These are phyloP conservation scores for Dactylellina drechsleri DNA, from an alignment of 2,329 filamentous ascomycete genomes.

Conservation along the genomic window DNA sequence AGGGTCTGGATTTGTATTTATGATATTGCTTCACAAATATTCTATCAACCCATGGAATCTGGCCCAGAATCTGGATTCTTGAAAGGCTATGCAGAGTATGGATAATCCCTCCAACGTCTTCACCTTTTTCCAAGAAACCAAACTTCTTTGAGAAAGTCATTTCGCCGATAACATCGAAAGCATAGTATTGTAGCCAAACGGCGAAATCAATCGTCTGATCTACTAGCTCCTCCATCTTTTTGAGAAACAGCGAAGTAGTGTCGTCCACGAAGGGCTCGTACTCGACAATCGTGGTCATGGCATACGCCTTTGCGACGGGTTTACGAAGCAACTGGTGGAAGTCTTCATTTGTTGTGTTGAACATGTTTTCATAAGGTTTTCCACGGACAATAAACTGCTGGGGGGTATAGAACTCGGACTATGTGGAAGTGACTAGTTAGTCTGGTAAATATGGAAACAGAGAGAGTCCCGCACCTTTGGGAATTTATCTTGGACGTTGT, in stretches of 20 bases:
- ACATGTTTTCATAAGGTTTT: slow-evolving; percentile 75
- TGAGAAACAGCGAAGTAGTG: slow-evolving; percentile 67
- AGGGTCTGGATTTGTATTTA: slow-evolving; percentile 31
- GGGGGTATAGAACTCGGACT: slow-evolving; percentile 84
- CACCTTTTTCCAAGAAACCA: slow-evolving; percentile 60
- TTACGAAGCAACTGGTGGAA: slow-evolving; percentile 80
- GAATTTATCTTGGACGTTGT: slow-evolving; percentile 83
- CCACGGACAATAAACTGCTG: slow-evolving; percentile 78
- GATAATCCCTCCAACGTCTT: slow-evolving; percentile 60
- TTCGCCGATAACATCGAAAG: slow-evolving; percentile 61
- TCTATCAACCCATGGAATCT: slow-evolving; percentile 48
- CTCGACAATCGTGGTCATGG: slow-evolving; percentile 79
- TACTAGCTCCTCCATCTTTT: slow-evolving; percentile 57
- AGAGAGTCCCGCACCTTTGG: slow-evolving; percentile 69
- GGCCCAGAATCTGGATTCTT: slow-evolving; percentile 45
- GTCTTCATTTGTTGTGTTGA: slow-evolving; percentile 78
- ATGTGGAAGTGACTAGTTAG: background rate
- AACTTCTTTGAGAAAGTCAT: slow-evolving; percentile 60
- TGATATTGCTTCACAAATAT: slow-evolving; percentile 39
- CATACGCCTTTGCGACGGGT: slow-evolving; percentile 79
- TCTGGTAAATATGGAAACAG: background rate
- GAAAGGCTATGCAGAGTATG: slow-evolving; percentile 55
- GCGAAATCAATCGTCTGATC: slow-evolving; percentile 59
- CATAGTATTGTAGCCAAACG: slow-evolving; percentile 58
- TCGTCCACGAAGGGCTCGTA: slow-evolving; percentile 83